Base-by-base conservation (phyloP, 352 stramenopile genomes). In the Phytophthora vignae region DNA sequence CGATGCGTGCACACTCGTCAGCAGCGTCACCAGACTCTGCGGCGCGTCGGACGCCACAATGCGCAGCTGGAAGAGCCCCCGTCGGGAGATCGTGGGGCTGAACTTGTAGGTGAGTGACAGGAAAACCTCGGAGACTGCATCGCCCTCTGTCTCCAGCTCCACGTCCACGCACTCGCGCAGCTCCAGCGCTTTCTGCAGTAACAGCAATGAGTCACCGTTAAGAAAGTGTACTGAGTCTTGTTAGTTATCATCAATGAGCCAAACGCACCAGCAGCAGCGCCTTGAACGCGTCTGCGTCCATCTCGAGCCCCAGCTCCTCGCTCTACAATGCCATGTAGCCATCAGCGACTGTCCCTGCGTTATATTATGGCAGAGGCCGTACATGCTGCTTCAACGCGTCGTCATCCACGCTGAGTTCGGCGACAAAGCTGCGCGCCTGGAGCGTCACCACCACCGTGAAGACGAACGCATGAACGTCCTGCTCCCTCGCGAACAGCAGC, bases 21-120 rank as follows among this genome's bases (percentile, higher is more conserved):
- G 67, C 42, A 91, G 54, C 7, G 49, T 61, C 33, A 89, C 66
- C 0, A 93, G 58, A 50, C 73, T 76, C 19, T 64, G 14, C 0
- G 79, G 72, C 4, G 75, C 60, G 55, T 78, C 56, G 0, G 21
- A 29, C 0, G 72, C 73, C 3, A 88, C 72, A 15, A 87, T 72
- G 14, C 69, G 60, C 31, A 93, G 53, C 21, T 70, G 71, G 31
- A 93, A 85, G 42, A 65, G 21, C 40, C 83, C 83, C 38, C 83
- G 88, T 31, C 84, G 75, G 14, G 77, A 85, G 33, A 91, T 85
- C 4, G 67, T 82, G 14, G 79, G 61, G 29, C 81, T 86, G 64
- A 93, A 91, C 69, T 82, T 81, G 79, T 93, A 93, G 57, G 81
- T 90, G 22, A 91, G 69, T 33, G 74, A 25, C 60, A 90, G 69